Evolutionary conservation across 2,329 filamentous ascomycete genomes (phyloP), one percentile per base, ranked within the genome.

Genomic region (Aspergillus fumigatus): DNA sequence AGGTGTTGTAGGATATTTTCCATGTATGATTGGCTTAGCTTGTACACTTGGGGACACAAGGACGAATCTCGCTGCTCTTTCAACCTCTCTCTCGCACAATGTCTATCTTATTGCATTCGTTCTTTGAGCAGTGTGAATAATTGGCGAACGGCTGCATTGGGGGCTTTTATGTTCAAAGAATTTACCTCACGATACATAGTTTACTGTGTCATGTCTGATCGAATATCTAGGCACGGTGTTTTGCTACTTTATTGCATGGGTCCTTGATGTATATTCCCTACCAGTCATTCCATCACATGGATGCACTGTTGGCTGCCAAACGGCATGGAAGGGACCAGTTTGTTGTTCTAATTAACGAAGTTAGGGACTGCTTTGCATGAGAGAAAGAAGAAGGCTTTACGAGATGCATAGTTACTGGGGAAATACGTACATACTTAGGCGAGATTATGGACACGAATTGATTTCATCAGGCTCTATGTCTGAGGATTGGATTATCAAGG

Each of bases 21-120:
- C 52, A 59, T 65, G 60, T 65, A 61, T 63, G 57, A 63, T 61
- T 58, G 62, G 59, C 48, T 52, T 59, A 54, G 58, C 55, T 60
- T 65, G 62, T 65, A 66, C 59, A 58, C 55, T 52, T 61, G 56
- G 55, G 59, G 55, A 51, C 27, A 52, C 52, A 56, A 45, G 56
- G 51, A 59, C 47, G 53, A 59, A 56, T 51, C 51, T 23, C 54
- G 47, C 43, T 57, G 23, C 51, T 59, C 43, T 47, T 23, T 11
- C 43, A 47, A 6, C 11, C 3, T 47, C 21, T 47, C 5, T 11
- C 21, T 6, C n/a, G 10, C 19, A 47, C 23, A 11, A 23, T 26
- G 43, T 23, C 53, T 52, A 45, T 48, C 48, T 48, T 54, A 53
- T 49, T 59, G 11, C 48, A 35, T 41, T 48, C 48, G 23, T 62